Percentiles rank a stretch among this genome's conserved stretches.
Conservation (phyloP, 306 rosid genomes). For the Vigna nakashimae region DNA sequence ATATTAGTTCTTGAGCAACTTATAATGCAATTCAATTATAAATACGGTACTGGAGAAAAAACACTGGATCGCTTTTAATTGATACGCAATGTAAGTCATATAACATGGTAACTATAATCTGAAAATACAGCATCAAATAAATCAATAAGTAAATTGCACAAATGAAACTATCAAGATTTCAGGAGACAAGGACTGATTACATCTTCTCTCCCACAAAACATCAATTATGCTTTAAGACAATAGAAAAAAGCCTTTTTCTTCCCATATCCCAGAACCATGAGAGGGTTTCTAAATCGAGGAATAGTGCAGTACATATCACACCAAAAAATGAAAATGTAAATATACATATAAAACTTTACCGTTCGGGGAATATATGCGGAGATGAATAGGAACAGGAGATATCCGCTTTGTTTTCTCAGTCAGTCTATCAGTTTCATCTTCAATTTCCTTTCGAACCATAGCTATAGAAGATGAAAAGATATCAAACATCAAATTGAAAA, state of each 20-base stretch:
- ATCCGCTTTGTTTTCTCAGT: constrained; percentile 80
- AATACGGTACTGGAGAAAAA: background rate
- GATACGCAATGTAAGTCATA: constrained; percentile 6
- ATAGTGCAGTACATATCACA: constrained; percentile 13
- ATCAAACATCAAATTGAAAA: constrained; percentile 38
- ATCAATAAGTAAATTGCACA: constrained; percentile 23
- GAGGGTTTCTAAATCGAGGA: constrained; percentile 3
- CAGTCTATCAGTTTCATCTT: constrained; percentile 80
- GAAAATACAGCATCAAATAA: constrained; percentile 5
- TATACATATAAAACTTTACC: constrained; percentile 43
- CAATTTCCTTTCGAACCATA: constrained; percentile 82
- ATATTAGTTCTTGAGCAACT: constrained; percentile 27
- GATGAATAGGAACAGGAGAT: constrained; percentile 90
- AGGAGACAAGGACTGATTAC: background rate
- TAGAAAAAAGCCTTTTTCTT: background rate
- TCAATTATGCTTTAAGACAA: constrained; percentile 8
- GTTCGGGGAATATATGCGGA: constrained; percentile 80
- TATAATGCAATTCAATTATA: constrained; percentile 30
- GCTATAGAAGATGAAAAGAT: constrained; percentile 56
- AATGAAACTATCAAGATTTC: background rate
- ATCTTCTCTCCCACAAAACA: background rate
- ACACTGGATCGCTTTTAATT: constrained; percentile 31
- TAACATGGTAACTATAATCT: constrained; percentile 7
- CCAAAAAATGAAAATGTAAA: constrained; percentile 21
- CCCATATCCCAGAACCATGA: constrained; percentile 20